phyloP scores from a whole-genome alignment of 179 eudicot genomes.

The Actinidia chinensis region DNA sequence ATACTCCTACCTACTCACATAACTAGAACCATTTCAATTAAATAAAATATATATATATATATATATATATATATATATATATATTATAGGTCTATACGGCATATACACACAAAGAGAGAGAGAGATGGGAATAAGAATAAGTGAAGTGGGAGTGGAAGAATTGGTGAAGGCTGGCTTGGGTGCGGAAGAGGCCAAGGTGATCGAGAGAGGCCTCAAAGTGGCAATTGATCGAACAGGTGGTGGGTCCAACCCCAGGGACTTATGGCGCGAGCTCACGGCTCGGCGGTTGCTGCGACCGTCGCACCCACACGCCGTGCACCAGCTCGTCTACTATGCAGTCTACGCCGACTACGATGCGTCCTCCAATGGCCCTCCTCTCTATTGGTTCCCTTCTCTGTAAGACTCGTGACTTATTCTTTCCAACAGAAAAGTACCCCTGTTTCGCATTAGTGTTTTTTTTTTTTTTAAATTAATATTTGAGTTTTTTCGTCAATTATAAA shows the following conservation, averaged over 20 bases:
- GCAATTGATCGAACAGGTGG: slow-evolving; percentile 24
- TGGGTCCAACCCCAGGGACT: slow-evolving; percentile 28
- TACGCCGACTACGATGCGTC: slow-evolving; percentile 60
- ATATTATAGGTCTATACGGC: too few species aligned
- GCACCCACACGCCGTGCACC: slow-evolving; percentile 76
- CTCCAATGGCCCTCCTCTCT: slow-evolving; percentile 65
- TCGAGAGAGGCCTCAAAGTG: slow-evolving; percentile 31
- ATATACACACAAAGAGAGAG: neutral
- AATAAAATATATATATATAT: too few species aligned
- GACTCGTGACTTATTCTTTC: too few species aligned
- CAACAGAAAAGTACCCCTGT: too few species aligned
- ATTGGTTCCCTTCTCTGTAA: slow-evolving; percentile 92
- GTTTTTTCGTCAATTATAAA: too few species aligned
- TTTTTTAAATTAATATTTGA: too few species aligned
- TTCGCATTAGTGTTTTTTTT: too few species aligned
- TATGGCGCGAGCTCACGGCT: slow-evolving; percentile 69
- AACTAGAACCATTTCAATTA: too few species aligned
- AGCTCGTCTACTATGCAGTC: slow-evolving; percentile 61
- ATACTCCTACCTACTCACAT: neutral
- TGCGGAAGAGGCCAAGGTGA: slow-evolving; percentile 36
- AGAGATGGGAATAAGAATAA: slow-evolving; percentile 25
- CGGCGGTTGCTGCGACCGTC: slow-evolving; percentile 55
- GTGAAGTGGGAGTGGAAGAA: slow-evolving; percentile 40
- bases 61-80: too few species aligned
- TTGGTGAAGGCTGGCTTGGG: slow-evolving; percentile 45